Evolutionary conservation across 306 rosid species (phyloP), one percentile per base, ranked within the genome.

Genomic region (Prunus kanzakura): DNA sequence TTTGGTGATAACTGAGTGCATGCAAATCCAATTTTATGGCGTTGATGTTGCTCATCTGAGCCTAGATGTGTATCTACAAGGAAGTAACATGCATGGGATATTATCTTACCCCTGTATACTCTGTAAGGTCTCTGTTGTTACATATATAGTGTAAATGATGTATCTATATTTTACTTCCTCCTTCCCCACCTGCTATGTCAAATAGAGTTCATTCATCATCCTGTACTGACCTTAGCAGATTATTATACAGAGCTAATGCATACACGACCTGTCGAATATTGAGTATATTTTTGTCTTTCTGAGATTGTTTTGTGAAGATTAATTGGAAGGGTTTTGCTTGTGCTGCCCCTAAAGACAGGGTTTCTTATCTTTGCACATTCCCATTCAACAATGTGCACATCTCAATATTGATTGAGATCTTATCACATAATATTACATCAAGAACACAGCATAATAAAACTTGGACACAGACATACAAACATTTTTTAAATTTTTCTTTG

Each of bases 11-110:
- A 67, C 4, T 19, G 16, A 43, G 54, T 1, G 8, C 64, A 23
- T 56, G 11, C 27, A 13, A 7, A 22, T 80, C 64, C 76, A 67
- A 8, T 29, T 23, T 32, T 29, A 18, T 47, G 46, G 22, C 3
- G 45, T 66, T 6, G 65, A 57, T 18, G 49, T 32, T 32, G 43
- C 52, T 76, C 38, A 49, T 56, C 30, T 14, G 49, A 66, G 55
- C 52, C 61, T 64, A 22, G 65, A 74, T 68, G 71, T 60, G 60
- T 50, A 41, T 56, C 38, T 72, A 35, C 43, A 25, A 32, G 72
- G 63, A 51, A 11, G 16, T 47, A 22, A 14, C 64, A 67, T 64
- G 79, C 22, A 20, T 64, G 19, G n/a, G 16, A n/a, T 41, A 54
- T 46, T 64, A 43, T 14, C 78, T 15, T 20, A 2, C 32, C 3